A percentile compares a stretch with the other conserved stretches of the same genome.
Evolutionary conservation across 345 rosid genomes (phyloP).

Genomic region (Citrus cavaleriei): DNA sequence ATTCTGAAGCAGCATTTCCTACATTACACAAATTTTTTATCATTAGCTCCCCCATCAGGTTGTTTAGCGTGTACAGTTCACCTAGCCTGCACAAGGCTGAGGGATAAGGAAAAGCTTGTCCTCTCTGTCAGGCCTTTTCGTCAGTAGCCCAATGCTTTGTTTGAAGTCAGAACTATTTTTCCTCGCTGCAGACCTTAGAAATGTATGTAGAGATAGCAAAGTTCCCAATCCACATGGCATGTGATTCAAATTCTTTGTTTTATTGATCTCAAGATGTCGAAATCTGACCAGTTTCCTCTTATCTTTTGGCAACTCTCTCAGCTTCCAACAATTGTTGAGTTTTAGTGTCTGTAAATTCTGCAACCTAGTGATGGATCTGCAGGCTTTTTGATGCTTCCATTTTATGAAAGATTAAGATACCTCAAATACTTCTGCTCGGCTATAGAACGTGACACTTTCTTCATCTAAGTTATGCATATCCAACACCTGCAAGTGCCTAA

Average conservation of each 20-base stretch:
- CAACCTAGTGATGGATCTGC: slow-evolving; percentile 14
- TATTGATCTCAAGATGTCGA: slow-evolving; percentile 4
- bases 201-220: slow-evolving; percentile 3
- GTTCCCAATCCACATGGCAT: slow-evolving; percentile 9
- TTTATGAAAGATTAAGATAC: slow-evolving; percentile 12
- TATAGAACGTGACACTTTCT: neutral
- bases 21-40: slow-evolving; percentile 1
- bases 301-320: slow-evolving; percentile 16
- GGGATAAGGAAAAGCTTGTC: neutral
- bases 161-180: neutral
- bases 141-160: neutral
- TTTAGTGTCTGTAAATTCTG: neutral
- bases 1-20: neutral
- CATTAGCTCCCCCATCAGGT: slow-evolving; percentile 13
- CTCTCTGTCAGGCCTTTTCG: neutral
- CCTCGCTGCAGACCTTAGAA: slow-evolving; percentile 6
- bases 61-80: slow-evolving; percentile 1
- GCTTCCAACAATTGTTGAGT: neutral
- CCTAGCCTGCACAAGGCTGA: neutral
- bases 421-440: slow-evolving; percentile 19
- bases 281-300: slow-evolving; percentile 1
- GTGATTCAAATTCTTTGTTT: neutral
- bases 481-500: neutral
- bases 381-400: neutral
- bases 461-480: slow-evolving; percentile 1